Percentiles rank a stretch among this genome's conserved stretches.
Evolutionary conservation across 2,329 filamentous ascomycete species (phyloP).

Genomic region (Fusarium sp.): DNA sequence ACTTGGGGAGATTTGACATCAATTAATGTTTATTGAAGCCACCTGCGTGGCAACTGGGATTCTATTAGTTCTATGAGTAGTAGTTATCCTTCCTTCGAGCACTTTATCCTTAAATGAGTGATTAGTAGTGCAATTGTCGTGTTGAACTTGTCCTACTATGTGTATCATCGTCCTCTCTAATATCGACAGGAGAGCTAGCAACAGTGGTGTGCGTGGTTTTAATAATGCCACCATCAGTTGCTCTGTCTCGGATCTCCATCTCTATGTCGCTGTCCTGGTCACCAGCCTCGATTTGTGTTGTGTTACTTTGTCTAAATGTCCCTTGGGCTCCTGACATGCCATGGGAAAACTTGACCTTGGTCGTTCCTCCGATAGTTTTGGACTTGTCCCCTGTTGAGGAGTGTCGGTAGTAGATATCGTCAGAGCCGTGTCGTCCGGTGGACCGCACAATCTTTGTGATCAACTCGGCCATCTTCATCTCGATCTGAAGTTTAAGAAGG

Average conservation of each 20-base stretch:
- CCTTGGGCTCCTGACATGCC: neutral
- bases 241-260: neutral
- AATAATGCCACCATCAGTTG: slow-evolving; percentile 18
- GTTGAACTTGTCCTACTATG: slow-evolving; percentile 32
- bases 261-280: slow-evolving; percentile 16
- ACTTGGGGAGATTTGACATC: neutral
- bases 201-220: slow-evolving; percentile 39
- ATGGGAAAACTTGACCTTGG: neutral
- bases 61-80: neutral
- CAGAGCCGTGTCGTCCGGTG: neutral
- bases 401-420: slow-evolving; percentile 19
- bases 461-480: slow-evolving; percentile 63
- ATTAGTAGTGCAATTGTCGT: slow-evolving; percentile 18
- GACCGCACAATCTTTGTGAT: slow-evolving; percentile 52
- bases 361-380: neutral
- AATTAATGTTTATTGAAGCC: neutral
- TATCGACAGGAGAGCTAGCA: neutral
- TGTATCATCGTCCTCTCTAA: slow-evolving; percentile 5
- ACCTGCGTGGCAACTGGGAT: neutral
- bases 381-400: slow-evolving; percentile 7
- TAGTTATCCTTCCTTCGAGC: neutral
- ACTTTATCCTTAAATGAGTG: neutral
- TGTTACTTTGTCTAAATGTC: neutral
- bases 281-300: slow-evolving; percentile 10
- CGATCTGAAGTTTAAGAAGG: slow-evolving; percentile 61